Conservation (phyloP, 2,329 filamentous ascomycete genomes). For the Trichoderma aggressivum region DNA sequence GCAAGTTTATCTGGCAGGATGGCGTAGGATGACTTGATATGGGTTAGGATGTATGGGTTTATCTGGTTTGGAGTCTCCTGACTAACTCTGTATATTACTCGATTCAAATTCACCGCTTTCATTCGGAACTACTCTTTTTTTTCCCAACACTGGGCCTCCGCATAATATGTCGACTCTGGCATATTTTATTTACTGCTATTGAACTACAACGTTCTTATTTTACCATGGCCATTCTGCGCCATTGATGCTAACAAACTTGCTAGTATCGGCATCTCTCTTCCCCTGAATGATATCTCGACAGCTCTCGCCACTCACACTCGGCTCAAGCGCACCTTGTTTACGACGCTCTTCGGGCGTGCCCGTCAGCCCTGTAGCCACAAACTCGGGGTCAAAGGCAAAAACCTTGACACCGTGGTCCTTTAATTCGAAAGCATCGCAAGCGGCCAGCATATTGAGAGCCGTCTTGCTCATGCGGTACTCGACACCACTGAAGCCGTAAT, state of each 20-base stretch:
- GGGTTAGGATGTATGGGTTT: not conserved
- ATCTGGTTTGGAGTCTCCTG: not conserved
- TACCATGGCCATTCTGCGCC: not conserved
- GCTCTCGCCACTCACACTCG: constrained; percentile 8
- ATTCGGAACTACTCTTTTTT: not conserved
- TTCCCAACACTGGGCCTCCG: not conserved
- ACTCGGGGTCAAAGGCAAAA: constrained; percentile 34
- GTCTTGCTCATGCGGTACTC: constrained; percentile 37
- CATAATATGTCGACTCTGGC: too few species aligned
- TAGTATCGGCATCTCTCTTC: constrained; percentile 20
- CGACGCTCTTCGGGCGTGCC: constrained; percentile 22
- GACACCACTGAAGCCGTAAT: not conserved
- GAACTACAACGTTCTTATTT: not conserved
- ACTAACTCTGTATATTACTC: constrained; percentile 10
- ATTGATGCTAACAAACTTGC: constrained; percentile 13
- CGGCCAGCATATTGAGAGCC: constrained; percentile 37
- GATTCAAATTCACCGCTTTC: not conserved
- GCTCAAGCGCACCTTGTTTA: constrained; percentile 1
- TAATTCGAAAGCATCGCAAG: constrained; percentile 26
- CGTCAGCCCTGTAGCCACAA: constrained; percentile 32
- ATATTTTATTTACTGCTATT: not conserved
- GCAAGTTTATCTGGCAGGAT: not conserved
- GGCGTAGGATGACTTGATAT: not conserved
- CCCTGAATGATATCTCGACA: constrained; percentile 19
- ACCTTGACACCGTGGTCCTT: constrained; percentile 31